Base-by-base conservation (phyloP, 2,329 filamentous ascomycete species). In the Ophiostoma fasciatum region DNA sequence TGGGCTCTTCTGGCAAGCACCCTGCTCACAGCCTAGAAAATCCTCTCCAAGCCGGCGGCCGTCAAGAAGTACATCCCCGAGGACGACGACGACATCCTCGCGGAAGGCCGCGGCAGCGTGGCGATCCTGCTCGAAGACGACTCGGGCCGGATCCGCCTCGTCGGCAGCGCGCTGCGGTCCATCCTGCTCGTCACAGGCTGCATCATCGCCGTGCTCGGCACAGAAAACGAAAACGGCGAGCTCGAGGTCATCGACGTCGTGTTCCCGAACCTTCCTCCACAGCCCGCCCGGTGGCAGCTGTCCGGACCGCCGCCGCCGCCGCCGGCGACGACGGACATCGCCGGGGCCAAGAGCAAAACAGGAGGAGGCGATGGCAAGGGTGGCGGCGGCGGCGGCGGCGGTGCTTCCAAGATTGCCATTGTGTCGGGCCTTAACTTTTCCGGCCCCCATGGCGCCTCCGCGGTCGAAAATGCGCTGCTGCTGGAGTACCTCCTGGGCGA, bases 121-220 rank as follows among this genome's bases (percentile, higher is more conserved):
- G 13, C 37, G 12, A 28, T 84, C 46, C 93, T 92, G 76, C 64
- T 98, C 27, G 90, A 98, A 56, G 90, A 98, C 54, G 88, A 96
- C 56, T 94, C 85, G 1, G 90, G 90, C 31, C 78, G 92, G 18
- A 65, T 98, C 46, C 71, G 77, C 15, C 62, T 98, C 7, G 77
- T 80, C 1, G 90, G 90, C 4, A 66, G 71, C 28, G 56, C 74
- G 15, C 61, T 98, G 32, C 63, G 68, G 43, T 67, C 70, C 1
- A 66, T 80, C 18, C 64, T 83, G 41, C 68, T 96, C 7, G 88
- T 94, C 3, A 98, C 90, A 0, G 90, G 90, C 19, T 92, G 83
- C 48, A 85, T 98, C 49, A 71, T 96, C 28, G 87, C 85, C n/a
- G 85, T 87, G 4, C 74, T 98, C 62, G 90, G 90, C 25, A 94